Base-by-base conservation (phyloP, 192 early-diverging fungal genomes). In the Spizellomyces sp. region DNA sequence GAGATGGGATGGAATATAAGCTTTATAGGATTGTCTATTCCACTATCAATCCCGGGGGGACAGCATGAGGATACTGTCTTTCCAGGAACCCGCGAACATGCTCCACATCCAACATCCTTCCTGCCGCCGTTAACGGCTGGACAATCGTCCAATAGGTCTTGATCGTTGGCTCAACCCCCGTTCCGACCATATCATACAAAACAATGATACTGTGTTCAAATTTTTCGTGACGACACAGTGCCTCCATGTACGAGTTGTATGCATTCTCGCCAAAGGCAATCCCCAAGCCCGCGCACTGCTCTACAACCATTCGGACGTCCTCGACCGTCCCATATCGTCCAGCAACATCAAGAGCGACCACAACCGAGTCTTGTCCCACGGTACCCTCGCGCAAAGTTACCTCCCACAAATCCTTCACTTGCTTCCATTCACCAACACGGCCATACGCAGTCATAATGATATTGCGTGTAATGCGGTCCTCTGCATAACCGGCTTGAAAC, bases 191-290 rank as follows among this genome's bases (percentile, higher is more conserved):
- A 45, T n/a, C 48, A 48, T 65, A 65, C 6, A 65, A 48, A 12
- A 48, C 64, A 3, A 19, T n/a, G 19, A 14, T 17, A 12, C 15
- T 47, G n/a, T 65, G 8, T n/a, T 48, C 43, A 19, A 8, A n/a
- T 22, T 48, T 48, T 5, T 45, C n/a, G 45, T 48, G 46, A 14
- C 64, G 64, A 52, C 64, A 42, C 46, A 65, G 45, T 6, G 64
- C 64, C 64, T 65, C 64, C n/a, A 65, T 4, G 12, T 48, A 48
- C 12, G 64, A 65, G 44, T 65, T 65, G 45, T 65, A 65, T 6
- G n/a, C 46, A 22, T 65, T 65, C 15, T 52, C 64, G 15, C 17
- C 46, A 7, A 65, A 47, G 12, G 4, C 8, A 45, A n/a, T 8
- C 5, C 14, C 15, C 43, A n/a, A n/a, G 15, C 10, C 15, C 36